Conservation (phyloP, 2,329 filamentous ascomycete species). For the Whalleya microplaca region DNA sequence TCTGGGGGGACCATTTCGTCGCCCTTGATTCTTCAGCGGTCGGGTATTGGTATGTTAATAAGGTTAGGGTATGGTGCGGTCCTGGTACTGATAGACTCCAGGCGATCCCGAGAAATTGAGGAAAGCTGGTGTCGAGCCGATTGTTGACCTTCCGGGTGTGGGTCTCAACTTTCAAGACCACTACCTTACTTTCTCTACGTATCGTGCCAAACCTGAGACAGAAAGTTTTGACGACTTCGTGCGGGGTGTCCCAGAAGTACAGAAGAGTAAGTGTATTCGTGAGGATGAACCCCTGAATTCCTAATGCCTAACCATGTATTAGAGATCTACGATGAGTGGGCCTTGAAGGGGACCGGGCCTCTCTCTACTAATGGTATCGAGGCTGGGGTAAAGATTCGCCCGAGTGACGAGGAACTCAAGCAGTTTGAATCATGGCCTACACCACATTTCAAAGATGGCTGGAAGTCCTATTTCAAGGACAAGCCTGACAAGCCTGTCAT, state of each 20-base stretch:
- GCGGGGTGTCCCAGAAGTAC: slow-evolving; percentile 71
- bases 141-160: slow-evolving; percentile 73
- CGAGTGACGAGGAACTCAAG: slow-evolving; percentile 68
- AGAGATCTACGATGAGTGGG: slow-evolving; percentile 77
- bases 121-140: slow-evolving; percentile 67
- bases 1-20: slow-evolving; percentile 75
- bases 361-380: slow-evolving; percentile 80
- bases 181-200: slow-evolving; percentile 72
- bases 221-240: slow-evolving; percentile 83
- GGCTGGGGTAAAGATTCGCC: slow-evolving; percentile 77
- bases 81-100: slow-evolving; percentile 17
- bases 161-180: slow-evolving; percentile 80
- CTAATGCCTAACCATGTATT: slow-evolving; percentile 12
- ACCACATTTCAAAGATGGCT: slow-evolving; percentile 73
- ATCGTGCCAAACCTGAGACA: slow-evolving; percentile 72
- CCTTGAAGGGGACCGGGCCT: slow-evolving; percentile 76
- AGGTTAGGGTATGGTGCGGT: not conserved
- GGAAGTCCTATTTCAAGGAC: slow-evolving; percentile 82
- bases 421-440: slow-evolving; percentile 75
- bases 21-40: slow-evolving; percentile 75
- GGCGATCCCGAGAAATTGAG: slow-evolving; percentile 72
- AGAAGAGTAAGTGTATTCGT: slow-evolving; percentile 56
- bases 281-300: not conserved
- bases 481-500: slow-evolving; percentile 87
- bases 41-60: slow-evolving; percentile 60